Percentiles rank a stretch among this genome's conserved stretches.
These are phyloP conservation scores for Apiotrichum sp. DNA, from an alignment of 1,284 basidiomycete species.

Conservation along the genomic window DNA sequence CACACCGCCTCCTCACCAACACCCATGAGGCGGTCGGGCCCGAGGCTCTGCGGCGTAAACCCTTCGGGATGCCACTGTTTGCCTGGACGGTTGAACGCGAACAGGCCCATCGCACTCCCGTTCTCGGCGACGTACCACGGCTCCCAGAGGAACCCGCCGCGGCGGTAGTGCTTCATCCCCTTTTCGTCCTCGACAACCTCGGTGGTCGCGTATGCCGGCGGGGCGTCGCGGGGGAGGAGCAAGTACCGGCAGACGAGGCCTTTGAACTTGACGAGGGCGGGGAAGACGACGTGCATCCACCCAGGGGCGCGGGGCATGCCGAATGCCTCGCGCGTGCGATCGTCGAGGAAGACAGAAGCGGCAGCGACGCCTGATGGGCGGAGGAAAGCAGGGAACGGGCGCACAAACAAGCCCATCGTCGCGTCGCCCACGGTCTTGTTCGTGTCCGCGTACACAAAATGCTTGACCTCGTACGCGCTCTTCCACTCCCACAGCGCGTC, in stretches of 20 bases:
- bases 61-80: constrained; percentile 3
- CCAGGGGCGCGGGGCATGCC: constrained; percentile 1
- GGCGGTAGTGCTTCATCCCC: neutral
- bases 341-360: constrained; percentile 10
- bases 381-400: constrained; percentile 2
- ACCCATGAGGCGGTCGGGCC: constrained; percentile 4
- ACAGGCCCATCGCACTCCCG: neutral
- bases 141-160: constrained; percentile 15
- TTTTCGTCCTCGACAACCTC: neutral
- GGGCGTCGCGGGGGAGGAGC: neutral
- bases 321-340: constrained; percentile 11
- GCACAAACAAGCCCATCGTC: constrained; percentile 9
- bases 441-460: constrained; percentile 3
- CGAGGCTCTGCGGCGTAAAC: constrained; percentile 2
- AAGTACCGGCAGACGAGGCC: constrained; percentile 3
- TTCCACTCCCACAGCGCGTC: constrained; percentile 9
- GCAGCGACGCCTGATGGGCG: neutral
- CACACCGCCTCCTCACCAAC: constrained; percentile 3
- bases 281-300: constrained; percentile 4
- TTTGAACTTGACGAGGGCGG: constrained; percentile 6
- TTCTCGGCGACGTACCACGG: constrained; percentile 6
- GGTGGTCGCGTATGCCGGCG: neutral
- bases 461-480: constrained; percentile 1
- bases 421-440: constrained; percentile 10
- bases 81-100: neutral